A percentile compares a stretch with the other conserved stretches of the same genome.
Evolutionary conservation across 169 alveolate genomes (phyloP).

Genomic region (Neospora caninum): DNA sequence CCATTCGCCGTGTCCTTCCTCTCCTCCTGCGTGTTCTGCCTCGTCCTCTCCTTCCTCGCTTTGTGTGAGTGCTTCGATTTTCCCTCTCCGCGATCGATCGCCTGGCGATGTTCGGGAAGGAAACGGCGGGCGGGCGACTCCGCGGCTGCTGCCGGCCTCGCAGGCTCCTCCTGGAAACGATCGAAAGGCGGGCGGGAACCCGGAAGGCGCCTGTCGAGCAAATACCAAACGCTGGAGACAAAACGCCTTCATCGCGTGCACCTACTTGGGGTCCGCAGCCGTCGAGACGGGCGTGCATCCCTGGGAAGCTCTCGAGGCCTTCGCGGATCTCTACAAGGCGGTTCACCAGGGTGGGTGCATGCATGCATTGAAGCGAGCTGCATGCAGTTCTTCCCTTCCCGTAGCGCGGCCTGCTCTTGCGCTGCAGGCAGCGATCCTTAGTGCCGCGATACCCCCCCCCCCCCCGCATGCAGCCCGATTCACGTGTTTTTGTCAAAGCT

Average conservation of each 20-base stretch:
- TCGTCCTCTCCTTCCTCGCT: not conserved
- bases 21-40: not conserved
- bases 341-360: constrained; percentile 63
- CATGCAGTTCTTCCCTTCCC: not conserved
- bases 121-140: not conserved
- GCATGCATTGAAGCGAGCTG: not conserved
- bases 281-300: constrained; percentile 65
- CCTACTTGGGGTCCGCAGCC: constrained; percentile 63
- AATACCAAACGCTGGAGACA: not conserved
- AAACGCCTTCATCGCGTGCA: not conserved
- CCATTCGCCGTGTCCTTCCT: not conserved
- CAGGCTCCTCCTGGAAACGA: not conserved
- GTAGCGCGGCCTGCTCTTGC: no score
- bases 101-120: not conserved
- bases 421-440: no score
- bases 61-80: not conserved
- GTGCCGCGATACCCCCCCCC: no score
- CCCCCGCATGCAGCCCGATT: no score
- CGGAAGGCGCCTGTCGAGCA: not conserved
- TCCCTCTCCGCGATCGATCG: not conserved
- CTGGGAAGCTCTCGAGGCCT: constrained; percentile 62
- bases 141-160: not conserved
- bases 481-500: no score
- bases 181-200: not conserved
- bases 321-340: constrained; percentile 63